Base-by-base conservation (phyloP, 441 rosid species). In the Pelargonium citronellum region DNA sequence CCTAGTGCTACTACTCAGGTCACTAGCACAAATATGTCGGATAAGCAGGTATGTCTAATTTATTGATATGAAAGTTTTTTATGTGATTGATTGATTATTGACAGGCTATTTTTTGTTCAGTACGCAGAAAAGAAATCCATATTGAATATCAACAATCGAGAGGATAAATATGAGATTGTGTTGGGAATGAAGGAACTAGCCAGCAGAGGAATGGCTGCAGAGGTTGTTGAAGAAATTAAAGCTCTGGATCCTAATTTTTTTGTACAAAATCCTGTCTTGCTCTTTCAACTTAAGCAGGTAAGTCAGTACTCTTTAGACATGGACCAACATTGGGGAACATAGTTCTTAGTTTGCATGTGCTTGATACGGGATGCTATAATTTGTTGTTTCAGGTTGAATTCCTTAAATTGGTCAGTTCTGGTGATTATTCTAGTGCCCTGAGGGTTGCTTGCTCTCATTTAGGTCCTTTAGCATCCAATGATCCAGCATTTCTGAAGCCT, bases 241-340 rank as follows among this genome's bases (percentile, higher is more conserved):
- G 66, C 87, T 53, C 72, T 88, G 81, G 96, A 93, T 85, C 85
- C 93, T 17, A 79, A 78, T 16, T 83, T 89, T 69, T 91, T 93
- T 79, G 65, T 63, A 24, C 86, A 93, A 78, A 88, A 93, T 76
- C 89, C 89, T 20, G 24, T 78, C 75, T 76, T 88, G 77, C 85
- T 85, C 63, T 91, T 93, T 81, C 96, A 86, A 72, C 90, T 93
- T 49, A 93, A 89, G 90, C 98, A 91, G 90, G 98, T 89, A 70
- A 81, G 30, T 69, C 30, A 43, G 63, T 53, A 57, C 19, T 7
- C 8, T 20, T 57, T 68, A 22, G 39, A 34, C 39, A 43, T 9
- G 19, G 17, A 55, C 61, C 61, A 62, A 30, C 63, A 61, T 20
- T 20, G 11, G 58, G 10, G 30, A 55, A 16, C 61, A 16, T 55